Conservation (phyloP, 768 basidiomycete species). For the Tricholoma flavovirens region DNA sequence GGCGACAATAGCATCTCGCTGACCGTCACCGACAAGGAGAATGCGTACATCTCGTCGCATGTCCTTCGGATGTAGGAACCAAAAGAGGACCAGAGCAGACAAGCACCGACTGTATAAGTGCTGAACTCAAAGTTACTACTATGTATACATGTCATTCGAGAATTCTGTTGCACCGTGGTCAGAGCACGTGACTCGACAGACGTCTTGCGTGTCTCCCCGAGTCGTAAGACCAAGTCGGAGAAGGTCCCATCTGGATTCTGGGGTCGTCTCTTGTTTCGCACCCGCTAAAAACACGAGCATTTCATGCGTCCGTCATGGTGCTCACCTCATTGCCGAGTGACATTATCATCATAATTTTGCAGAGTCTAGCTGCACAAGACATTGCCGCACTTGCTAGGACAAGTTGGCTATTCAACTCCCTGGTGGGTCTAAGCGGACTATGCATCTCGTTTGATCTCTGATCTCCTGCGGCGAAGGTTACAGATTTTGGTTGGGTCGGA, state of each 20-base stretch:
- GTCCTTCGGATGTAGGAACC: constrained; percentile 12
- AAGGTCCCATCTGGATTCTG: not conserved
- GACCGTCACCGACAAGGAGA: constrained; percentile 90
- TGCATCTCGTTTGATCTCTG: constrained; percentile 1
- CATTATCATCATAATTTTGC: constrained; percentile 49
- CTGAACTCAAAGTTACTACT: too few relatives aligned
- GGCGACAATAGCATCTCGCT: constrained; percentile 19
- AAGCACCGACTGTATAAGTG: not conserved
- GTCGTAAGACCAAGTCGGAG: too few relatives aligned
- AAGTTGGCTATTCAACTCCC: constrained; percentile 29
- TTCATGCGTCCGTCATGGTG: constrained; percentile 14
- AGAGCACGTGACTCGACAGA: not conserved
- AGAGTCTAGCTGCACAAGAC: constrained; percentile 37
- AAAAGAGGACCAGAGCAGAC: not conserved
- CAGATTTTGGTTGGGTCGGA: constrained; percentile 52
- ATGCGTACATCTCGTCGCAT: constrained; percentile 95
- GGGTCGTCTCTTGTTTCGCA: not conserved
- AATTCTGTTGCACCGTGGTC: not conserved
- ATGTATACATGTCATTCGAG: not conserved
- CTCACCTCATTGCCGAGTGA: constrained; percentile 44
- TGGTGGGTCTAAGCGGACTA: constrained; percentile 36
- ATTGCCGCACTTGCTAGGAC: constrained; percentile 36
- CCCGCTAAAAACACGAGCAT: not conserved
- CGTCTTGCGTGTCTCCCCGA: too few relatives aligned
- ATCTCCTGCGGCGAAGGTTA: constrained; percentile 40